A percentile compares a stretch with the other conserved stretches of the same genome.
Evolutionary conservation across 139 green algal species (phyloP).

Genomic region (Chlorella vulgaris): DNA sequence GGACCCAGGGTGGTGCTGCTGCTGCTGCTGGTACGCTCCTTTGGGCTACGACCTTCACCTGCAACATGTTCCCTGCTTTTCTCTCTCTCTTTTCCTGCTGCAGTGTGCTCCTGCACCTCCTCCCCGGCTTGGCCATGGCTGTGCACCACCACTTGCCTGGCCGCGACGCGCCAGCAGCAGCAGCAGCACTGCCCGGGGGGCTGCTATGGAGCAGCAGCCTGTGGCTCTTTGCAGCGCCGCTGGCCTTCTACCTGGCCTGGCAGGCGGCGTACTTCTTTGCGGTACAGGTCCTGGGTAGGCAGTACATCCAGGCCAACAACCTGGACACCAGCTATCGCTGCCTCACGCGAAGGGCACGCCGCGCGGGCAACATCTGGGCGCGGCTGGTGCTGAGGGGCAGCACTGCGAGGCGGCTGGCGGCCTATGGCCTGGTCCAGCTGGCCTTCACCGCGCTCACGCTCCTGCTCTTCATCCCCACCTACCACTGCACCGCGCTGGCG

Average conservation of each 20-base stretch:
- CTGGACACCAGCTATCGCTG: constrained; percentile 69
- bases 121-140: constrained; percentile 72
- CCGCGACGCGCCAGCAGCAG: no score
- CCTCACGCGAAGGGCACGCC: constrained; percentile 55
- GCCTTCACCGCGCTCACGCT: constrained; percentile 51
- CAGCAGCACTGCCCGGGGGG: background rate
- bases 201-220: background rate
- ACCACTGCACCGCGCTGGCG: constrained; percentile 35
- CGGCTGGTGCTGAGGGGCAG: constrained; percentile 55
- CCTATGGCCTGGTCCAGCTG: constrained; percentile 58
- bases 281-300: constrained; percentile 60
- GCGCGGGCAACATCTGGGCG: constrained; percentile 66
- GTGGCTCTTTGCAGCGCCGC: constrained; percentile 55
- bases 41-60: background rate
- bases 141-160: constrained; percentile 44
- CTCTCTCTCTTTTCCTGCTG: background rate
- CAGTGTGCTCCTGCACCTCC: constrained; percentile 71
- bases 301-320: constrained; percentile 42
- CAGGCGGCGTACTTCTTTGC: constrained; percentile 69
- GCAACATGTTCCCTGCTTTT: background rate
- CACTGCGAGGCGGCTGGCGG: constrained; percentile 33
- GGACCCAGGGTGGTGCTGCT: background rate
- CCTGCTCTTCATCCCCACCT: constrained; percentile 43
- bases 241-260: constrained; percentile 69
- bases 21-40: no score